These are phyloP conservation scores for Lecanosticta acicola DNA, from an alignment of 2,329 filamentous ascomycete species.

Conservation along the genomic window DNA sequence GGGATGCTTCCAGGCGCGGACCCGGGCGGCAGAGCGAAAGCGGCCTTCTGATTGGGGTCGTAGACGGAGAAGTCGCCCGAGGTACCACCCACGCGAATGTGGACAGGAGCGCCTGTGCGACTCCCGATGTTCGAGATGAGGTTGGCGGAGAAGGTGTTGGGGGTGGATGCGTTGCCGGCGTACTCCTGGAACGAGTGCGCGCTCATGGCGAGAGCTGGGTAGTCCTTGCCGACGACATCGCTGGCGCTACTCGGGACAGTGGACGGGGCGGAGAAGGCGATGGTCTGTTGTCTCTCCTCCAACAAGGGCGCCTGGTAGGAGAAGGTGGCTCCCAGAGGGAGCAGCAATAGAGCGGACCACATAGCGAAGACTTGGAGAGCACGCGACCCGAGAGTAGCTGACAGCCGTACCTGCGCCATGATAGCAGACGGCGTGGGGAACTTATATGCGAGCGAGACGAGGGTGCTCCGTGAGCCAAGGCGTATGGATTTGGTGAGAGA, in stretches of 20 bases:
- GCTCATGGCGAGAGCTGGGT: slow-evolving; percentile 6
- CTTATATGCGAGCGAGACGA: neutral
- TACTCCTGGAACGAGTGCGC: slow-evolving; percentile 12
- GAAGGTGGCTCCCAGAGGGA: slow-evolving; percentile 9
- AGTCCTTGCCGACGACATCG: slow-evolving; percentile 4
- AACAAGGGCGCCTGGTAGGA: slow-evolving; percentile 5
- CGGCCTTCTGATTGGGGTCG: slow-evolving; percentile 2
- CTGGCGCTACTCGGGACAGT: neutral
- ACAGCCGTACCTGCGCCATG: neutral
- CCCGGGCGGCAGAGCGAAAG: slow-evolving; percentile 2
- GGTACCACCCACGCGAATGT: slow-evolving; percentile 12
- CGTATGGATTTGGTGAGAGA: too few species aligned
- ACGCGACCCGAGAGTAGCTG: neutral
- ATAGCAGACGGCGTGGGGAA: neutral
- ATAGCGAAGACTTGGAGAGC: slow-evolving; percentile 1
- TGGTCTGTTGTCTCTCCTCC: neutral
- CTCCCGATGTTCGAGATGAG: slow-evolving; percentile 7
- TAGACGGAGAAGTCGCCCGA: slow-evolving; percentile 11
- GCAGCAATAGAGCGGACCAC: slow-evolving; percentile 9
- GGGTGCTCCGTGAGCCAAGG: too few species aligned
- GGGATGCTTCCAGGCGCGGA: slow-evolving; percentile 3
- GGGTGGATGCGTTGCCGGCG: slow-evolving; percentile 8
- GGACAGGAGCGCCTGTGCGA: slow-evolving; percentile 6
- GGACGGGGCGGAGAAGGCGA: neutral
- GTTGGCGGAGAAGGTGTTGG: slow-evolving; percentile 11